Conservation (phyloP, 202 grass and related monocot genomes). For the Elaeis oleifera region DNA sequence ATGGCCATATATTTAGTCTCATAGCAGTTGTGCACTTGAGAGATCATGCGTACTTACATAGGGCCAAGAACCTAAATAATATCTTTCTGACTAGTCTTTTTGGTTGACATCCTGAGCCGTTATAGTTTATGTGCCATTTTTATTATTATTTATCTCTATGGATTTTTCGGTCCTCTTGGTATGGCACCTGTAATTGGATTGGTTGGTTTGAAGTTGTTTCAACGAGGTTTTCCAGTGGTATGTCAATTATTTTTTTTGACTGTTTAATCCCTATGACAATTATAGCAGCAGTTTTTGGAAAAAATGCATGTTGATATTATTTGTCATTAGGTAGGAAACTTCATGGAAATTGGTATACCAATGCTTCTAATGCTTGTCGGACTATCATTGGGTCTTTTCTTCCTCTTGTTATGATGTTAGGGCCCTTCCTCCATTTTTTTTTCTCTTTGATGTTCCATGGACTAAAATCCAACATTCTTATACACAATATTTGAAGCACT, state of each 20-base stretch:
- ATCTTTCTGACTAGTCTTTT: too few species aligned
- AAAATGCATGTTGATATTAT: constrained; percentile 1
- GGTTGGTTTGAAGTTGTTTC: constrained; percentile 43
- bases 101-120: too few species aligned
- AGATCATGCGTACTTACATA: too few species aligned
- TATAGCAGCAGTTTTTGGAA: not conserved
- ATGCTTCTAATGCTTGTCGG: constrained; percentile 46
- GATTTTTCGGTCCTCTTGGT: constrained; percentile 46
- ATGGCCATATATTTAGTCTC: too few species aligned
- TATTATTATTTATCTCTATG: constrained; percentile 1
- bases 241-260: not conserved
- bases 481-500: constrained; percentile 46
- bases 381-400: constrained; percentile 30
- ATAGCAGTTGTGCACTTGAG: too few species aligned
- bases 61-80: too few species aligned
- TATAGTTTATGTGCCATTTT: too few species aligned
- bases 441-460: too few species aligned
- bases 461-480: not conserved
- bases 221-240: constrained; percentile 46
- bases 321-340: constrained; percentile 40
- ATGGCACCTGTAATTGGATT: constrained; percentile 44
- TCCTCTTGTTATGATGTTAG: not conserved
- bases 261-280: constrained; percentile 4
- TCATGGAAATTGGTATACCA: constrained; percentile 44
- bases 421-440: too few species aligned